A percentile compares a stretch with the other conserved stretches of the same genome.
phyloP scores from a whole-genome alignment of 306 rosid species.

The Boehmeria nivea region DNA sequence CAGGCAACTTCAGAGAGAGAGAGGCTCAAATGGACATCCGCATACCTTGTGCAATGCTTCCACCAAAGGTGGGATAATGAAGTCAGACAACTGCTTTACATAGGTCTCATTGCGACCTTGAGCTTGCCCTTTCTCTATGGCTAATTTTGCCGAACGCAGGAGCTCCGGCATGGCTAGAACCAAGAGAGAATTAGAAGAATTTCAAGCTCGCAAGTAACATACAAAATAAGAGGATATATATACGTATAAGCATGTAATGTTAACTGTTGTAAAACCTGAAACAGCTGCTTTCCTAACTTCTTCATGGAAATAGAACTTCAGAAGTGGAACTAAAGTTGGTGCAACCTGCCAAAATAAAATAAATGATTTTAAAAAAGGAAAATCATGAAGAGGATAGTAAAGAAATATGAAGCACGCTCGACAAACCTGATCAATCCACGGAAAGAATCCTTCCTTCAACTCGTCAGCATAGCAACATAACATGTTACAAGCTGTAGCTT shows the following conservation, averaged over 20 bases:
- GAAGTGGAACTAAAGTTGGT: conserved; percentile 86
- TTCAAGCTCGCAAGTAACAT: background rate
- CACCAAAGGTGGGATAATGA: conserved; percentile 83
- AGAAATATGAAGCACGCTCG: conserved; percentile 7
- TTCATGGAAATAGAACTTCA: conserved; percentile 94
- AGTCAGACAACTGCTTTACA: conserved; percentile 81
- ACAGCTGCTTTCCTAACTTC: conserved; percentile 99
- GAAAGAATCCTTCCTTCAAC: conserved; percentile 96
- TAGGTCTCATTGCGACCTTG: conserved; percentile 83
- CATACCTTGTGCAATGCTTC: conserved; percentile 92
- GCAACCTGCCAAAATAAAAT: conserved; percentile 62
- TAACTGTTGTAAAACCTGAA: conserved; percentile 51
- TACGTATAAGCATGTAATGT: background rate
- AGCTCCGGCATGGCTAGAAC: conserved; percentile 93
- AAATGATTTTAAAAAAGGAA: background rate
- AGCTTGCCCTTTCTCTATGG: conserved; percentile 90
- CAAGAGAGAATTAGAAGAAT: conserved; percentile 4
- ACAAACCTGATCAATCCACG: conserved; percentile 99
- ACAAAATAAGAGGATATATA: background rate
- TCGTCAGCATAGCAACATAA: conserved; percentile 99
- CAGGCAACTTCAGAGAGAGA: too few relatives aligned
- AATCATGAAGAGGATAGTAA: background rate
- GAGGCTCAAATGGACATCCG: too few relatives aligned
- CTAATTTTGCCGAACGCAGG: conserved; percentile 87
- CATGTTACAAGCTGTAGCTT: conserved; percentile 99